A percentile compares a stretch with the other conserved stretches of the same genome.
These are phyloP conservation scores for Paraleonurus japonicus DNA, from an alignment of 257 asterid genomes.

Conservation along the genomic window DNA sequence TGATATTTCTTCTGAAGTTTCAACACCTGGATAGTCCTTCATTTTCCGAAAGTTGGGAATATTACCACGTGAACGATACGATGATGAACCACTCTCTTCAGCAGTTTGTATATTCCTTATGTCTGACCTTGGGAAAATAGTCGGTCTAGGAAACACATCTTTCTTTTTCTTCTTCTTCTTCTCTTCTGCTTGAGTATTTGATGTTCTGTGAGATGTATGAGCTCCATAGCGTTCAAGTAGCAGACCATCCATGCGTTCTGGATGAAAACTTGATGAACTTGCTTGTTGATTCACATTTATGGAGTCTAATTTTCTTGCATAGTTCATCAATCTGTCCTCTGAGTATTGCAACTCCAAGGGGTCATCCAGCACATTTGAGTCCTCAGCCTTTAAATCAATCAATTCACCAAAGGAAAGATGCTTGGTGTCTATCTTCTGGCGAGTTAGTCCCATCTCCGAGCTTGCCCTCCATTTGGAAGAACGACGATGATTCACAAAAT, in stretches of 20 bases:
- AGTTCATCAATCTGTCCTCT: slow-evolving; percentile 34
- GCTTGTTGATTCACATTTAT: not conserved
- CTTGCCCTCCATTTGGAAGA: slow-evolving; percentile 49
- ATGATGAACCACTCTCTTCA: slow-evolving; percentile 29
- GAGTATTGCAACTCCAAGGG: slow-evolving; percentile 39
- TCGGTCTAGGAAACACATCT: slow-evolving; percentile 35
- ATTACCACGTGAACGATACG: slow-evolving; percentile 30
- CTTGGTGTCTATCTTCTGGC: slow-evolving; percentile 48
- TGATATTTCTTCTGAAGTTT: slow-evolving; percentile 24
- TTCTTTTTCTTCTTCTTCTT: slow-evolving; percentile 37
- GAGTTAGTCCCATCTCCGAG: slow-evolving; percentile 44
- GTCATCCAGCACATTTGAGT: slow-evolving; percentile 27
- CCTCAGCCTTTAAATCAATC: slow-evolving; percentile 29
- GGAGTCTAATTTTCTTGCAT: slow-evolving; percentile 35
- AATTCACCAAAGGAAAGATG: slow-evolving; percentile 31
- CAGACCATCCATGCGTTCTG: slow-evolving; percentile 47
- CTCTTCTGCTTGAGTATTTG: slow-evolving; percentile 32
- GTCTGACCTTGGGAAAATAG: slow-evolving; percentile 56
- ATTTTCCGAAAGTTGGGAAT: slow-evolving; percentile 28
- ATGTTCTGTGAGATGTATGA: slow-evolving; percentile 24
- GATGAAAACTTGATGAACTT: slow-evolving; percentile 21
- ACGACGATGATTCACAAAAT: slow-evolving; percentile 39
- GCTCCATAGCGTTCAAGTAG: slow-evolving; percentile 40
- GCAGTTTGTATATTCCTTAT: slow-evolving; percentile 32
- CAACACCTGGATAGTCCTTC: slow-evolving; percentile 25